Evolutionary conservation across 2,329 filamentous ascomycete genomes (phyloP).

Genomic region (Fusarium sarcochroum): DNA sequence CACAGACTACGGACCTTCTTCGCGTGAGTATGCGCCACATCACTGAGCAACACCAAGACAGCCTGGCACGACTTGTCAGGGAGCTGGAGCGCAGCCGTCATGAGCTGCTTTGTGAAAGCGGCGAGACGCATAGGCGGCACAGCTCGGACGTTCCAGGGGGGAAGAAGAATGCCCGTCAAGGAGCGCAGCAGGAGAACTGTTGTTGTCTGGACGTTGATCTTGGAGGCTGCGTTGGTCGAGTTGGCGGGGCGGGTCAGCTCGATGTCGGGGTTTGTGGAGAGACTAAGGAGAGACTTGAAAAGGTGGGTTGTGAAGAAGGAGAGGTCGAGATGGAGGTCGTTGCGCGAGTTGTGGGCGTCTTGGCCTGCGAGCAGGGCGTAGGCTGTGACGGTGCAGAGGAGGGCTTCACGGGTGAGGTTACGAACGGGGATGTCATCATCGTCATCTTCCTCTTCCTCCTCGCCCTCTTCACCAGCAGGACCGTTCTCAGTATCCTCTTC

Average conservation of each 20-base stretch:
- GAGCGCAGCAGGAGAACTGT: slow-evolving; percentile 92
- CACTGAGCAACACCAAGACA: slow-evolving; percentile 80
- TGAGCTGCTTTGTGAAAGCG: slow-evolving; percentile 92
- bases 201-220: slow-evolving; percentile 94
- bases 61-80: slow-evolving; percentile 92
- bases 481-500: slow-evolving; percentile 67
- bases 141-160: slow-evolving; percentile 78
- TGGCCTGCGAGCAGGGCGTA: slow-evolving; percentile 97
- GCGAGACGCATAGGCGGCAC: slow-evolving; percentile 88
- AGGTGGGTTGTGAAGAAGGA: slow-evolving; percentile 96
- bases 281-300: slow-evolving; percentile 84
- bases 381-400: slow-evolving; percentile 95
- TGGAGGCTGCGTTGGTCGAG: slow-evolving; percentile 63
- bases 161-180: slow-evolving; percentile 84
- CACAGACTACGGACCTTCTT: slow-evolving; percentile 88
- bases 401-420: slow-evolving; percentile 85
- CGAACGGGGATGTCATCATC: slow-evolving; percentile 67
- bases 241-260: slow-evolving; percentile 75
- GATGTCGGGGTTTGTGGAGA: slow-evolving; percentile 86
- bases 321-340: slow-evolving; percentile 87
- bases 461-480: slow-evolving; percentile 59
- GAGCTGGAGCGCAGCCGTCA: slow-evolving; percentile 84
- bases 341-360: slow-evolving; percentile 87
- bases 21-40: slow-evolving; percentile 85
- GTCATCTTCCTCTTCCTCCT: slow-evolving; percentile 59